phyloP scores from a whole-genome alignment of 2,329 filamentous ascomycete species.

The Chalaropsis thielavioides region DNA sequence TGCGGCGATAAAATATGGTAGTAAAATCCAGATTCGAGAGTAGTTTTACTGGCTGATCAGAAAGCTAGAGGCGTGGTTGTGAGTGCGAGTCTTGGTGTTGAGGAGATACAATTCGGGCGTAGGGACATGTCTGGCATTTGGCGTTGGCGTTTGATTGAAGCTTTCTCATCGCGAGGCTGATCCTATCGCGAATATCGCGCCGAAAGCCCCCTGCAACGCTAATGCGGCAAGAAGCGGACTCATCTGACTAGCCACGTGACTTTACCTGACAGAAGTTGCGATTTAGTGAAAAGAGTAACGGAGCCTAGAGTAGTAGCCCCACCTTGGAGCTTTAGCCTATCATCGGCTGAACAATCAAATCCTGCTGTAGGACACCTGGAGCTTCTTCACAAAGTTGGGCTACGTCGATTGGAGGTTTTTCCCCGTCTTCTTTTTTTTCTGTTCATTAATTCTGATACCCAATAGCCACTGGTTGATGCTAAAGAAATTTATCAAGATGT shows the following conservation, averaged over 20 bases:
- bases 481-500: conserved; percentile 37
- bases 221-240: not conserved
- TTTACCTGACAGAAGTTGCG: not conserved
- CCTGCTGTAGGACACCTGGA: not conserved
- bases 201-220: not conserved
- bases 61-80: not conserved
- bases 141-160: not conserved
- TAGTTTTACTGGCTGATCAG: not conserved
- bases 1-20: not conserved
- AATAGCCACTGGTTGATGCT: conserved; percentile 21
- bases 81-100: not conserved
- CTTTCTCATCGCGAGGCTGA: conserved; percentile 16
- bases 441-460: not conserved
- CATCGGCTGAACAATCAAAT: conserved; percentile 7
- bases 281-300: not conserved
- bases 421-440: not conserved
- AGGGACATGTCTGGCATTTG: not conserved
- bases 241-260: not conserved
- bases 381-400: not conserved
- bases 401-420: not conserved
- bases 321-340: conserved; percentile 6
- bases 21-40: not conserved
- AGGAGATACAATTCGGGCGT: not conserved
- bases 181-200: conserved; percentile 17
- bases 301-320: not conserved